Base-by-base conservation (phyloP, 129 eudicot species). In the Smallanthus sonchifolius region DNA sequence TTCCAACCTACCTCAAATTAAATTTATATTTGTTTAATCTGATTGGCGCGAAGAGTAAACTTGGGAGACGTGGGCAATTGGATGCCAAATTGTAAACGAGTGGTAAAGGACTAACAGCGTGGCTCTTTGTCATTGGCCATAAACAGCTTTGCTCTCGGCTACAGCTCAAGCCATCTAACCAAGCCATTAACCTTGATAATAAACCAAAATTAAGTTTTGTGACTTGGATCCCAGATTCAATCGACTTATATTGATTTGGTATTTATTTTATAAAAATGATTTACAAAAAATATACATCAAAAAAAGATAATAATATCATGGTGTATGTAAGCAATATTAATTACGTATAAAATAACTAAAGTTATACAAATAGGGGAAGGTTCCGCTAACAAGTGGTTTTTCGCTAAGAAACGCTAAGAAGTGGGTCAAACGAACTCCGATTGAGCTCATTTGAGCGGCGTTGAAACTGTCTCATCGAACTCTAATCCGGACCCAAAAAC, bases 101-200 rank as follows among this genome's bases (percentile, higher is more conserved):
- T 44, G 82, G 82, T 71, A 62, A 78, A 70, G 82, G 49, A 70
- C 13, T 63, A 63, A 51, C 36, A 51, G 16, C 77, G 73, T 71
- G 82, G 55, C 44, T 70, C 44, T 63, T 35, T 61, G 57, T 51
- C 70, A 62, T 61, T 78, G 76, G 77, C 55, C 1, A 20, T 2
- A 45, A 0, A 9, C 76, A 39, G 51, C 35, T 20, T 9, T 44
- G 30, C 13, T n/a, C 5, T 44, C 64, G 77, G 82, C 82, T 78
- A 14, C 47, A 55, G 55, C 77, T 71, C 43, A 14, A 78, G 77
- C 77, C 77, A 61, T 63, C 63, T 48, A 62, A 55, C 72, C 48
- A 63, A 62, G 77, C 72, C 60, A 45, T 45, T 45, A 45, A 13
- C 51, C 16, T 15, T 45, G 3, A 11, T 45, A 10, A 19, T 35